These are phyloP conservation scores for Delonix regia DNA, from an alignment of 306 rosid species.

Conservation along the genomic window DNA sequence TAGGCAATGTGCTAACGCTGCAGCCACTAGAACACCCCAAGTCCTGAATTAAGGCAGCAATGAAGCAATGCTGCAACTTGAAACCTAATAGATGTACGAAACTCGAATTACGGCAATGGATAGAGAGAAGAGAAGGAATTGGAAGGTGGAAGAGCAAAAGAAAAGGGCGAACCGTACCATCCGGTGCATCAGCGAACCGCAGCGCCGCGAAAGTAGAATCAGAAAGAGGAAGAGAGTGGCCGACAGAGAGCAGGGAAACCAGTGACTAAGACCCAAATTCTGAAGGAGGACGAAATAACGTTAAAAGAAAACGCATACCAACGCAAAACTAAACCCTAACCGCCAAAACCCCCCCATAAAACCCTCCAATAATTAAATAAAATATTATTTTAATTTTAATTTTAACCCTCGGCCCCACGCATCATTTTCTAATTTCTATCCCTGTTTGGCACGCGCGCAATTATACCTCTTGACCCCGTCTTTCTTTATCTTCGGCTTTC, in stretches of 20 bases:
- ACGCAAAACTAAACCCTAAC: slow-evolving; percentile 48
- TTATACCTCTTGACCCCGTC: neutral
- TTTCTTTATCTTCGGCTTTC: neutral
- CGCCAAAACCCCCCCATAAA: slow-evolving; percentile 37
- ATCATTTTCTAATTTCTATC: neutral
- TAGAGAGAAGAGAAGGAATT: neutral
- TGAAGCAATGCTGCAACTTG: neutral
- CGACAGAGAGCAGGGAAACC: neutral
- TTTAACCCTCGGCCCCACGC: neutral
- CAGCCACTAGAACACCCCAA: neutral
- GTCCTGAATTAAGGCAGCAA: neutral
- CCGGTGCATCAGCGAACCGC: neutral
- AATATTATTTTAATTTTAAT: neutral
- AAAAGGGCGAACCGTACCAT: neutral
- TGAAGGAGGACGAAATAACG: slow-evolving; percentile 6
- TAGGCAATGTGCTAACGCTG: neutral
- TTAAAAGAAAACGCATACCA: neutral
- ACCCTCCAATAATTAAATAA: neutral
- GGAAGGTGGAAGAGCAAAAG: neutral
- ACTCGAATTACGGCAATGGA: neutral
- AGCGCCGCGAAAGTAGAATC: neutral
- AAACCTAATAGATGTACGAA: neutral
- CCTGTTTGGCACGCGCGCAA: neutral
- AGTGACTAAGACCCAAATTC: neutral
- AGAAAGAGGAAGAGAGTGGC: neutral